Percentiles rank a stretch among this genome's conserved stretches.
These are phyloP conservation scores for Phytophthora multivora DNA, from an alignment of 352 stramenopile species.

Conservation along the genomic window DNA sequence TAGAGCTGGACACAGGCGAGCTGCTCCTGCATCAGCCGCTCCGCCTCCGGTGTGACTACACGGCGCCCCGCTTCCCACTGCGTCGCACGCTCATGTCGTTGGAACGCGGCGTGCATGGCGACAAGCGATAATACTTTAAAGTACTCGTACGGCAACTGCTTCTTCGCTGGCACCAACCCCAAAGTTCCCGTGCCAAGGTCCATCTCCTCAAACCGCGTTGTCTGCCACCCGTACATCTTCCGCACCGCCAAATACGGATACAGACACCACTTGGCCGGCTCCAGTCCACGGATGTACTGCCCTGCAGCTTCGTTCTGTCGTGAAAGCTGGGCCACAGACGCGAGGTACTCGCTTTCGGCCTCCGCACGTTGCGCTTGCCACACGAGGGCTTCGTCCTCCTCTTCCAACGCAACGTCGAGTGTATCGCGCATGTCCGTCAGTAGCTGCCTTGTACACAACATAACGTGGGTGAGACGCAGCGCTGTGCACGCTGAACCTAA, in stretches of 20 bases:
- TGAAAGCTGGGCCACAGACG: slow-evolving; percentile 29
- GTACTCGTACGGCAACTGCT: slow-evolving; percentile 43
- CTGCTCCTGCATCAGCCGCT: slow-evolving; percentile 54
- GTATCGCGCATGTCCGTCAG: slow-evolving; percentile 36
- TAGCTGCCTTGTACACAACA: slow-evolving; percentile 45
- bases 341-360: slow-evolving; percentile 44
- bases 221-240: slow-evolving; percentile 61
- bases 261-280: slow-evolving; percentile 48
- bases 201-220: slow-evolving; percentile 35
- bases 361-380: slow-evolving; percentile 49
- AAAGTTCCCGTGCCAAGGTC: slow-evolving; percentile 27
- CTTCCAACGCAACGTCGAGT: slow-evolving; percentile 18
- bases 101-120: slow-evolving; percentile 40
- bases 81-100: slow-evolving; percentile 43
- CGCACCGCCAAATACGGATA: slow-evolving; percentile 46
- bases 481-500: slow-evolving; percentile 24
- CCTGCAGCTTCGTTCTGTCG: slow-evolving; percentile 41
- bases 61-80: slow-evolving; percentile 49
- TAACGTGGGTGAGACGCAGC: slow-evolving; percentile 37
- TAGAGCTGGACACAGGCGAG: slow-evolving; percentile 41
- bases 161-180: slow-evolving; percentile 15
- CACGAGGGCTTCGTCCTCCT: slow-evolving; percentile 37
- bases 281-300: slow-evolving; percentile 38
- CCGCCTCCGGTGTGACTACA: slow-evolving; percentile 46
- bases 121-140: slow-evolving; percentile 44